Conservation (phyloP, 163 green algal genomes). For the Chlamydomonas reinhardtii region DNA sequence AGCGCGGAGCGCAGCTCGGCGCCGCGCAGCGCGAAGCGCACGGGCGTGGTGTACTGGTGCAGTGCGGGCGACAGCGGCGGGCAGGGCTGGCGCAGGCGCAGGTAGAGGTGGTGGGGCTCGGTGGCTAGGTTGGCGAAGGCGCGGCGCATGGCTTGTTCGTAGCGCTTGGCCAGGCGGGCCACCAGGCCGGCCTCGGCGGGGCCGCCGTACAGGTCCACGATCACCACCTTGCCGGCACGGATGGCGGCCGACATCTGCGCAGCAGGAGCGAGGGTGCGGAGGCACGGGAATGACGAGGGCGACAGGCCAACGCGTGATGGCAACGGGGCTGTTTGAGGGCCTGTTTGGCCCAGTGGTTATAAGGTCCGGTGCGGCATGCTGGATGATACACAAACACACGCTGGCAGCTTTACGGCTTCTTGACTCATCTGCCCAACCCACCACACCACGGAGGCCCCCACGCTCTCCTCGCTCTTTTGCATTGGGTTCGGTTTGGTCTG, state of each 20-base stretch:
- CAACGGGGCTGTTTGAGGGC: no score
- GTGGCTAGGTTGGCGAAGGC: conserved; percentile 28
- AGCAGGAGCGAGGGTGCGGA: no score
- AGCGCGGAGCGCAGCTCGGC: conserved; percentile 26
- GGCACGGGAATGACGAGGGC: not conserved
- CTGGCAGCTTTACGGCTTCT: no score
- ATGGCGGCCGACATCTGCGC: not conserved
- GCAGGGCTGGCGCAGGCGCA: conserved; percentile 25
- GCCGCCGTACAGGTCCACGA: conserved; percentile 52
- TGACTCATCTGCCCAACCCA: no score
- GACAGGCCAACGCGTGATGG: no score
- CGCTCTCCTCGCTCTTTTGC: no score
- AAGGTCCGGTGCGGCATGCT: no score
- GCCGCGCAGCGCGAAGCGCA: conserved; percentile 48
- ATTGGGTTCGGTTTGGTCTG: no score
- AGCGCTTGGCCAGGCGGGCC: conserved; percentile 33
- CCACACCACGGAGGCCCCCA: no score
- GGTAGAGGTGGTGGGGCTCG: conserved; percentile 49
- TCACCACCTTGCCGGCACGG: not conserved
- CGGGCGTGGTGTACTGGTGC: conserved; percentile 43
- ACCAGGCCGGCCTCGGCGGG: conserved; percentile 32
- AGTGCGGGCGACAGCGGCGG: conserved; percentile 18
- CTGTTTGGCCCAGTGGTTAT: no score
- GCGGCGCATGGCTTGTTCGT: conserved; percentile 40
- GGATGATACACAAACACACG: no score